Conservation (phyloP, 139 green algal genomes). For the Chlamydomonas schloesseri region DNA sequence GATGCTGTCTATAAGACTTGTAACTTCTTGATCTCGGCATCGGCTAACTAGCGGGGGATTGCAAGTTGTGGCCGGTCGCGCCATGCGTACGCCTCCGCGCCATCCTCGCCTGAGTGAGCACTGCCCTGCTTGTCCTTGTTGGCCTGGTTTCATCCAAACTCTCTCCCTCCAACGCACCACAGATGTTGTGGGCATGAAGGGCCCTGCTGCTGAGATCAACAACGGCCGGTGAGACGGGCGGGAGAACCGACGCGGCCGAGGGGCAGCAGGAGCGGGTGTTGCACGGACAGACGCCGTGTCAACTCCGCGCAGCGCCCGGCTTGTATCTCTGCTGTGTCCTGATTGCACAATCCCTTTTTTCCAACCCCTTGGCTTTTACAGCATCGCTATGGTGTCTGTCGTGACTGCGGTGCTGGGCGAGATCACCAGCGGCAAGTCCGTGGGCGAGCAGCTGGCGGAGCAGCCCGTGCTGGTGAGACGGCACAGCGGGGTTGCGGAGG, state of each 20-base stretch:
- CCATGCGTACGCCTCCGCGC: no score
- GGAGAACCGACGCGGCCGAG: no score
- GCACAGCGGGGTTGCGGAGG: no score
- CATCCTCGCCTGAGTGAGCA: no score
- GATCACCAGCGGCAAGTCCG: not conserved
- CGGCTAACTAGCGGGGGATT: no score
- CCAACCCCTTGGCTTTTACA: not conserved
- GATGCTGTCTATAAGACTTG: not conserved
- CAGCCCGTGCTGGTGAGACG: not conserved
- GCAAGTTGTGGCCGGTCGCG: no score
- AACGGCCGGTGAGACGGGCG: slow-evolving; percentile 12
- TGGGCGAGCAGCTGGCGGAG: not conserved
- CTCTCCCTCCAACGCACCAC: not conserved
- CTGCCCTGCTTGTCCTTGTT: no score
- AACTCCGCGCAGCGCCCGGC: no score
- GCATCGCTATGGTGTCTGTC: slow-evolving; percentile 8
- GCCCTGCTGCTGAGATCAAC: slow-evolving; percentile 11
- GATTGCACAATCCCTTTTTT: not conserved
- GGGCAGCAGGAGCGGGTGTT: no score
- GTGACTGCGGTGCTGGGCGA: not conserved
- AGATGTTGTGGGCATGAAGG: not conserved
- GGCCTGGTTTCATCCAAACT: no score
- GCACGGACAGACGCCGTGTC: no score
- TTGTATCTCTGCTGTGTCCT: no score
- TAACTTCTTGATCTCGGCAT: not conserved